A percentile compares a stretch with the other conserved stretches of the same genome.
Evolutionary conservation across 768 basidiomycete species (phyloP).

Genomic region (Auriculariales sp.): DNA sequence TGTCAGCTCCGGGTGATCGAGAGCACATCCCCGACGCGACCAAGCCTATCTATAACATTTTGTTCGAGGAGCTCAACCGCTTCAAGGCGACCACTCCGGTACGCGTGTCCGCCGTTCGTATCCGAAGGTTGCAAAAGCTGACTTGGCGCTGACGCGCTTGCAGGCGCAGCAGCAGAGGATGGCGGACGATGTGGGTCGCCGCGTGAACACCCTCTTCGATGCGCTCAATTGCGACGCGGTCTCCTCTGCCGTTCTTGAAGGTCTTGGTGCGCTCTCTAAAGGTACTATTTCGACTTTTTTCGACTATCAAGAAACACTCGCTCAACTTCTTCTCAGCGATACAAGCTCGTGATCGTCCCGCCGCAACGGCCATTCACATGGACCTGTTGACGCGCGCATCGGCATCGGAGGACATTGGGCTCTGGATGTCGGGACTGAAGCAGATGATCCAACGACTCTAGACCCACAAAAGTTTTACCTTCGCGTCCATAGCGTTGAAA

Average conservation of each 20-base stretch:
- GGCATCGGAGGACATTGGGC: slow-evolving; percentile 66
- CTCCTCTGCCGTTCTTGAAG: slow-evolving; percentile 52
- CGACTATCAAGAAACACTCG: neutral
- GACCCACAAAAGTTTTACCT: too few relatives aligned
- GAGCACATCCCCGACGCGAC: slow-evolving; percentile 73
- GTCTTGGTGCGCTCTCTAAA: slow-evolving; percentile 52
- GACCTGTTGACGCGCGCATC: slow-evolving; percentile 70
- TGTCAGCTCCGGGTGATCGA: slow-evolving; percentile 73
- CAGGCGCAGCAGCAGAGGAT: slow-evolving; percentile 75
- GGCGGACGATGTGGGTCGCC: slow-evolving; percentile 73
- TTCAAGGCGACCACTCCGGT: slow-evolving; percentile 69
- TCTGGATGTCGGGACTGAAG: slow-evolving; percentile 85
- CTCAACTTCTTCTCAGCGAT: slow-evolving; percentile 43
- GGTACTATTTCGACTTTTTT: slow-evolving; percentile 30
- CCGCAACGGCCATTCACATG: slow-evolving; percentile 71
- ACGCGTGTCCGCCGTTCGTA: slow-evolving; percentile 16
- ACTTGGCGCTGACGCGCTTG: neutral
- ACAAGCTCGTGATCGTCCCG: slow-evolving; percentile 58
- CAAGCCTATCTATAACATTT: slow-evolving; percentile 48
- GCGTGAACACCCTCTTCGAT: slow-evolving; percentile 78
- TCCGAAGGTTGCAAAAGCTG: neutral
- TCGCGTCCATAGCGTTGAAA: too few relatives aligned
- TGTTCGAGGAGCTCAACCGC: slow-evolving; percentile 46
- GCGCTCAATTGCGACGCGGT: slow-evolving; percentile 83
- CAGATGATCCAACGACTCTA: slow-evolving; percentile 66